A percentile compares a stretch with the other conserved stretches of the same genome.
Evolutionary conservation across 768 basidiomycete species (phyloP).

Genomic region (Boletus insuetus): DNA sequence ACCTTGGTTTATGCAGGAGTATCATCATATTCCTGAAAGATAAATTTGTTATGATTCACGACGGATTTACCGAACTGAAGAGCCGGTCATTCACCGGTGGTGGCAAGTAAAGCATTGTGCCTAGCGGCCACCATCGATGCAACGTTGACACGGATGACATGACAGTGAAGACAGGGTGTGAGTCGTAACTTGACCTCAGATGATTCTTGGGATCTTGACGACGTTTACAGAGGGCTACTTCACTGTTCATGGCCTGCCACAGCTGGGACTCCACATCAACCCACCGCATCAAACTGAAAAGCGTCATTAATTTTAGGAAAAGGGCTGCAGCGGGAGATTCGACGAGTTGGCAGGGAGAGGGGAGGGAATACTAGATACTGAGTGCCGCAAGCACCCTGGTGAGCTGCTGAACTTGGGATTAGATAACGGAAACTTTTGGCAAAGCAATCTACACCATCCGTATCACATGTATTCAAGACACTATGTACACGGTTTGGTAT

Average conservation of each 20-base stretch:
- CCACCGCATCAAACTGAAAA: slow-evolving; percentile 54
- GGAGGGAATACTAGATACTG: slow-evolving; percentile 18
- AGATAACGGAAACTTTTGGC: too few relatives aligned
- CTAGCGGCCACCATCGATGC: slow-evolving; percentile 14
- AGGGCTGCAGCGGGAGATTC: slow-evolving; percentile 42
- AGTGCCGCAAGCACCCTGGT: too few relatives aligned
- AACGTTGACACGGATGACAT: slow-evolving; percentile 12
- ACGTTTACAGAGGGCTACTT: too few relatives aligned
- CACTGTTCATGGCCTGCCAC: not conserved
- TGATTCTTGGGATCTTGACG: too few relatives aligned
- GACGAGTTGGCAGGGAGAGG: slow-evolving; percentile 39
- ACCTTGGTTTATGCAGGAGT: slow-evolving; percentile 2
- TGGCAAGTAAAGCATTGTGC: slow-evolving; percentile 40
- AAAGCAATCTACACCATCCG: too few relatives aligned
- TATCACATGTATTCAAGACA: not conserved
- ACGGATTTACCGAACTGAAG: slow-evolving; percentile 43
- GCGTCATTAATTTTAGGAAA: slow-evolving; percentile 39
- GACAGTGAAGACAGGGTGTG: slow-evolving; percentile 11
- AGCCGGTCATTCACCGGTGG: slow-evolving; percentile 47
- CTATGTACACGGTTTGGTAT: not conserved
- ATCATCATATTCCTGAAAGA: slow-evolving; percentile 25
- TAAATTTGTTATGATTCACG: slow-evolving; percentile 46
- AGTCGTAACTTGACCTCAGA: too few relatives aligned
- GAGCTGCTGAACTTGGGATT: too few relatives aligned
- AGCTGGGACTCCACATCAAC: slow-evolving; percentile 55